phyloP scores from a whole-genome alignment of 306 rosid species.

The Castanospermum australe region DNA sequence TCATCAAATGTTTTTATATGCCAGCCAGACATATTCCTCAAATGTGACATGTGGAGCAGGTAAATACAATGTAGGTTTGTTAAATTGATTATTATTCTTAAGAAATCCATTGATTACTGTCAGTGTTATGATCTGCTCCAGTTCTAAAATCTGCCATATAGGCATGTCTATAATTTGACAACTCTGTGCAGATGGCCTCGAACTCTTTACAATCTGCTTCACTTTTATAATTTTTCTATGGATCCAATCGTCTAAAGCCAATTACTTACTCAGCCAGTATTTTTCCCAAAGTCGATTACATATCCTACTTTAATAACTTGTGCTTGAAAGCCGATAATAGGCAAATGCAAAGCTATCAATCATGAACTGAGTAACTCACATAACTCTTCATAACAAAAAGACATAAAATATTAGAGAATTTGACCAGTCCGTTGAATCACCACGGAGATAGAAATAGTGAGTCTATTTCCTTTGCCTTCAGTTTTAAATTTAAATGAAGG shows the following conservation, averaged over 20 bases:
- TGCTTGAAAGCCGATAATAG: no score
- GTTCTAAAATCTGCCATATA: not conserved
- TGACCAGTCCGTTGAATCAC: not conserved
- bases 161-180: not conserved
- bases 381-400: conserved; percentile 3
- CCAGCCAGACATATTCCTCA: not conserved
- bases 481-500: not conserved
- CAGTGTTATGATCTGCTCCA: not conserved
- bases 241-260: no score
- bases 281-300: no score
- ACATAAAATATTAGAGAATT: not conserved
- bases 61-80: not conserved
- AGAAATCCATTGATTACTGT: not conserved
- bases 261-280: no score
- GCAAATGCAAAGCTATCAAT: not conserved
- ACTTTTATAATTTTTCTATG: not conserved
- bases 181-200: not conserved
- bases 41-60: not conserved
- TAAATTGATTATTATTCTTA: not conserved
- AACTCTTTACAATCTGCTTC: not conserved
- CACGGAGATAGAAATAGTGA: not conserved
- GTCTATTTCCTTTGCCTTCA: not conserved
- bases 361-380: not conserved
- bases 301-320: no score
- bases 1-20: not conserved